Conservation (phyloP, 169 alveolate species). For the Haemoproteus tartakovskyi region DNA sequence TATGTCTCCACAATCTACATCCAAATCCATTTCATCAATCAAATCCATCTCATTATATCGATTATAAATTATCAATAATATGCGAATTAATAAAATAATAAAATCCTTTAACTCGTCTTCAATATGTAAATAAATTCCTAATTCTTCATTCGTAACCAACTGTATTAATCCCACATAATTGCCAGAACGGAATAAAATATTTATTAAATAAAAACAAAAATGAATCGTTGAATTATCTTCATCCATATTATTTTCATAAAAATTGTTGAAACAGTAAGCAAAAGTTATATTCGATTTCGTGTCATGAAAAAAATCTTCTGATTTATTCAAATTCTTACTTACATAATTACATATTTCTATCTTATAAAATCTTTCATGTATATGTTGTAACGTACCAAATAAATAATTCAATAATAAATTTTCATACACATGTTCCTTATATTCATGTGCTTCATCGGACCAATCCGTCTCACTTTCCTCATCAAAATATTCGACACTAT, state of each 20-base stretch:
- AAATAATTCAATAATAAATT: conserved; percentile 38
- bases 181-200: conserved; percentile 63
- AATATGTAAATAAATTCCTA: conserved; percentile 19
- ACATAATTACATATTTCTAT: conserved; percentile 58
- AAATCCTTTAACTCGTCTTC: conserved; percentile 42
- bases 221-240: conserved; percentile 55
- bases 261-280: conserved; percentile 58
- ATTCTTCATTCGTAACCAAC: conserved; percentile 43
- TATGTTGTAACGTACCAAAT: conserved; percentile 59
- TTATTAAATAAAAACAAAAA: conserved; percentile 45
- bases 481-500: not conserved
- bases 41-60: conserved; percentile 21
- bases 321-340: conserved; percentile 42
- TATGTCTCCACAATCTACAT: conserved; percentile 48
- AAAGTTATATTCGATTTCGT: conserved; percentile 45
- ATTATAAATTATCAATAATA: conserved; percentile 45
- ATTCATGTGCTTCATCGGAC: not conserved
- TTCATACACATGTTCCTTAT: conserved; percentile 36
- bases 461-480: not conserved
- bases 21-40: conserved; percentile 29
- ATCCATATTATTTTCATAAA: conserved; percentile 62
- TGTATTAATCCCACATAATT: conserved; percentile 62
- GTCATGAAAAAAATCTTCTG: conserved; percentile 52
- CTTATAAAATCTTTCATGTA: conserved; percentile 62
- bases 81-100: conserved; percentile 52